Percentiles rank a stretch among this genome's conserved stretches.
These are phyloP conservation scores for Venustampulla echinocandica DNA, from an alignment of 495 filamentous ascomycete genomes.

Conservation along the genomic window DNA sequence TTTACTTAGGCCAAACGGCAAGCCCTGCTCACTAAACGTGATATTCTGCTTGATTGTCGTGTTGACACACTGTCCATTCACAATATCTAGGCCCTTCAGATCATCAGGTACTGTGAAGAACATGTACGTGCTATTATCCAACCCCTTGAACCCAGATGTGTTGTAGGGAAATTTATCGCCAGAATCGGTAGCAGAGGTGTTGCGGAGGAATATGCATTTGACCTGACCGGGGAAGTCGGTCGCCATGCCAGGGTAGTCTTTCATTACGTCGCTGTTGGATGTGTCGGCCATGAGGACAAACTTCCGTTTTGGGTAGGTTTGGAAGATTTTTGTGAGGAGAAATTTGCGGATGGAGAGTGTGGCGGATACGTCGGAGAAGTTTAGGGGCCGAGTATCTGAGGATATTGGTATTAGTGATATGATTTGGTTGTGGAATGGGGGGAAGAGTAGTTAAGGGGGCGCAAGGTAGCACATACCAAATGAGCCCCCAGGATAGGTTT, in stretches of 20 bases:
- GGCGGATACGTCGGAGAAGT: conserved; percentile 64
- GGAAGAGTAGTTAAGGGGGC: no score
- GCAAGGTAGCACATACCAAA: conserved; percentile 40
- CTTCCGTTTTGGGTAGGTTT: conserved; percentile 64
- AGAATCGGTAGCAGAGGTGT: conserved; percentile 57
- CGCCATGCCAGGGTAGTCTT: conserved; percentile 57
- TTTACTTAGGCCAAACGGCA: conserved; percentile 34
- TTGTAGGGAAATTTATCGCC: conserved; percentile 62
- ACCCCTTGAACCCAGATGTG: conserved; percentile 55
- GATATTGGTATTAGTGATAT: background rate
- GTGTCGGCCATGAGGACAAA: conserved; percentile 74
- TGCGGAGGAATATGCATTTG: conserved; percentile 73
- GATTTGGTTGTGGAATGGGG: no score
- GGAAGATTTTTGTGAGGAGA: conserved; percentile 60
- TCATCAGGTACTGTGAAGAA: conserved; percentile 69
- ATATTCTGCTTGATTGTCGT: conserved; percentile 52
- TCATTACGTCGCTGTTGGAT: conserved; percentile 70
- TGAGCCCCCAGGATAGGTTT: conserved; percentile 58
- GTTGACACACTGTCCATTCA: conserved; percentile 63
- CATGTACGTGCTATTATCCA: conserved; percentile 62
- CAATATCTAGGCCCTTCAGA: conserved; percentile 55
- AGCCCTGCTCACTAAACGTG: conserved; percentile 59
- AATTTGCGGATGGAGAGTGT: conserved; percentile 61
- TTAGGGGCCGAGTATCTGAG: conserved; percentile 57
- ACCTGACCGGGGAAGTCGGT: conserved; percentile 58